A percentile compares a stretch with the other conserved stretches of the same genome.
Evolutionary conservation across 1,284 basidiomycete genomes (phyloP).

Genomic region (Melanopsichium pennsylvanicum): DNA sequence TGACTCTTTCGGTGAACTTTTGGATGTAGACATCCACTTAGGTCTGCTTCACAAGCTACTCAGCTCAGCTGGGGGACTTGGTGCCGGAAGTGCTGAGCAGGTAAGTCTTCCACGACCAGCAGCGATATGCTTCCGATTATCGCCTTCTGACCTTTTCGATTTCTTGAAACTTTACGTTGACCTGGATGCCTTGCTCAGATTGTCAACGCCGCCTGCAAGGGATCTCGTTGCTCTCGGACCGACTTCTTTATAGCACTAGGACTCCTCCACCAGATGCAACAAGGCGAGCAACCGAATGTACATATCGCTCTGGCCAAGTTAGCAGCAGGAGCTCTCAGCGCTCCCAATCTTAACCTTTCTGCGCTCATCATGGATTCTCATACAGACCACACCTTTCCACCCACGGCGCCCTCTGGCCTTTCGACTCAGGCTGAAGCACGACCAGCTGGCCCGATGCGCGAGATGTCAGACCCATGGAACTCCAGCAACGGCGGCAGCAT

Average conservation of each 20-base stretch:
- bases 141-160: background rate
- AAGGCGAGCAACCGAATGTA: slow-evolving; percentile 22
- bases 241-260: slow-evolving; percentile 37
- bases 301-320: slow-evolving; percentile 5
- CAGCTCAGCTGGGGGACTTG: slow-evolving; percentile 22
- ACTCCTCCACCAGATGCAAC: slow-evolving; percentile 26
- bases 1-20: slow-evolving; percentile 4
- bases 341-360: slow-evolving; percentile 14
- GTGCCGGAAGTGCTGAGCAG: slow-evolving; percentile 16
- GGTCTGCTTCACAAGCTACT: slow-evolving; percentile 31
- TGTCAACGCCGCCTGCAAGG: slow-evolving; percentile 34
- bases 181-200: slow-evolving; percentile 3
- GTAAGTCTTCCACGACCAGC: slow-evolving; percentile 3
- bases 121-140: too few species aligned
- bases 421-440: slow-evolving; percentile 3
- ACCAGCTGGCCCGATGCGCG: slow-evolving; percentile 27
- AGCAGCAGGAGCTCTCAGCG: slow-evolving; percentile 4
- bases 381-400: slow-evolving; percentile 36
- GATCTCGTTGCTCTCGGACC: slow-evolving; percentile 25
- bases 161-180: background rate
- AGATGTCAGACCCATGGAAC: slow-evolving; percentile 49
- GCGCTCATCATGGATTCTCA: background rate
- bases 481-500: slow-evolving; percentile 7
- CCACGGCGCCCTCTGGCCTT: slow-evolving; percentile 8
- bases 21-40: slow-evolving; percentile 23